A percentile compares a stretch with the other conserved stretches of the same genome.
These are phyloP conservation scores for Jatropha podagrica DNA, from an alignment of 441 rosid genomes.

Conservation along the genomic window DNA sequence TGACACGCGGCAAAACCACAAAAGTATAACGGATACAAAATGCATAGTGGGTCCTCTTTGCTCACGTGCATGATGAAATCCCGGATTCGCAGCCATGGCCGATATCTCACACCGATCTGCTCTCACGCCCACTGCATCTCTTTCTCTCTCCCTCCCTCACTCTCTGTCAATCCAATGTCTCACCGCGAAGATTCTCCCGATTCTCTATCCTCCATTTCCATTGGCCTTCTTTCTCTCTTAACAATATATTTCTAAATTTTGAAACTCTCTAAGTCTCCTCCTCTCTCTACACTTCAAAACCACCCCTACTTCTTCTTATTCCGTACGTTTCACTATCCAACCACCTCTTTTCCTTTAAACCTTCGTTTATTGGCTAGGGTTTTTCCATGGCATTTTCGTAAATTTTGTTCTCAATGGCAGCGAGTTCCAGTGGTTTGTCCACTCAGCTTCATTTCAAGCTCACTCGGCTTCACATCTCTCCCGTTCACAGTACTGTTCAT, in stretches of 20 bases:
- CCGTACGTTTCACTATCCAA: background rate
- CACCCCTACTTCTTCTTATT: background rate
- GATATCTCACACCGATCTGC: constrained; percentile 24
- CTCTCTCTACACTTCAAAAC: background rate
- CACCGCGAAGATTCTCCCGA: constrained; percentile 5
- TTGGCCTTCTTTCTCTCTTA: background rate
- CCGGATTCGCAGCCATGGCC: constrained; percentile 27
- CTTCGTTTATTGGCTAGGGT: constrained; percentile 3
- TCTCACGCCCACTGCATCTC: background rate
- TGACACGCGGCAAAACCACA: constrained; percentile 24
- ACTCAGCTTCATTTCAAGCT: constrained; percentile 51
- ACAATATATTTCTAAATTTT: background rate
- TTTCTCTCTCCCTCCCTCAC: no score
- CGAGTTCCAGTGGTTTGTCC: constrained; percentile 45
- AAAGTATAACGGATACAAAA: constrained; percentile 15
- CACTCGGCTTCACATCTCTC: constrained; percentile 27
- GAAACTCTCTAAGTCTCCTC: background rate
- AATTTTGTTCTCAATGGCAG: constrained; percentile 40
- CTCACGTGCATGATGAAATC: constrained; percentile 35
- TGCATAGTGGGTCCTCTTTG: constrained; percentile 17
- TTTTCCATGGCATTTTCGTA: constrained; percentile 44
- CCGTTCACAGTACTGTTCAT: constrained; percentile 15
- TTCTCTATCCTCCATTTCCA: constrained; percentile 13
- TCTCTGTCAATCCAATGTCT: constrained; percentile 18
- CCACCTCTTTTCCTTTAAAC: background rate